Evolutionary conservation across 2,329 filamentous ascomycete species (phyloP), one percentile per base, ranked within the genome.

Genomic region (Clonostachys solani): DNA sequence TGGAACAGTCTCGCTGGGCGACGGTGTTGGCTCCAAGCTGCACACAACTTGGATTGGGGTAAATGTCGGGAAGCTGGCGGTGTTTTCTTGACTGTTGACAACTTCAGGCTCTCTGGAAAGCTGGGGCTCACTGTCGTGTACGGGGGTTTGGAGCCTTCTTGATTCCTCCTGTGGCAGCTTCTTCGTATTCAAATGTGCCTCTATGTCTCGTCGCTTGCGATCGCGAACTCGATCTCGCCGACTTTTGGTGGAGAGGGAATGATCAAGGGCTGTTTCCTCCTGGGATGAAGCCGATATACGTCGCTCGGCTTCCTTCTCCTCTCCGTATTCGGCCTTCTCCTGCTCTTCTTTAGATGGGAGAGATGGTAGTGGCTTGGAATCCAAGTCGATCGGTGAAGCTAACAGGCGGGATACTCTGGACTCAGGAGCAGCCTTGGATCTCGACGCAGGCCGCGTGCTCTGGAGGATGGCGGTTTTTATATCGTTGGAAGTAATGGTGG

Each of bases 11-110:
- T 41, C 37, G 23, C 42, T 46, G 2, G 50, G 50, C 6, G 51
- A 47, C 13, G 57, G 52, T 2, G 55, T 60, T 12, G 66, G 68
- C 18, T 64, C 50, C n/a, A 71, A 52, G 19, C 68, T 59, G 13
- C 60, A 59, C 2, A 71, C 65, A 4, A 69, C 67, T 60, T 73
- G 67, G 40, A 75, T 63, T 34, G 62, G 56, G 23, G 60, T 64
- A 18, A 71, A 54, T 6, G 59, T 61, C 12, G 55, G 51, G 23
- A 29, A 29, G 23, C 23, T 29, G 23, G 23, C 23, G 9, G 23
- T 9, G 23, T 9, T 29, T 9, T 29, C 23, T 29, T 10, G 23
- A 18, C 18, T 43, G 15, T 15, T 10, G 18, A 18, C 37, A 13
- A n/a, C 7, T 17, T 13, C 42, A 33, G 7, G 5, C 12, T 37